Conservation (phyloP, 768 basidiomycete genomes). For the Saitozyma podzolica region DNA sequence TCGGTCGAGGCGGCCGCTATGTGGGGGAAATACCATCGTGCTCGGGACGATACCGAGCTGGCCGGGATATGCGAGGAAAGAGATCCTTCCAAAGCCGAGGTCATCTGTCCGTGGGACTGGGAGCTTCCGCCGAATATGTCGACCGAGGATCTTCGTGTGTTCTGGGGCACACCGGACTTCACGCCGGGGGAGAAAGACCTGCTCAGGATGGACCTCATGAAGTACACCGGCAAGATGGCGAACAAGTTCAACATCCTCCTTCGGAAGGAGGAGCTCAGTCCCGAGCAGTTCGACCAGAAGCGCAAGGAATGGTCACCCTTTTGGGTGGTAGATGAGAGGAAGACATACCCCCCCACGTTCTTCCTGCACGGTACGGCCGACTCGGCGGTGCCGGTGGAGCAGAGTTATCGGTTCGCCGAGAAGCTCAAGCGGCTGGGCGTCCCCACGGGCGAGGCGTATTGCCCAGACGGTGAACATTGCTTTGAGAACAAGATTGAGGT, state of each 20-base stretch:
- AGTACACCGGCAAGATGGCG: neutral
- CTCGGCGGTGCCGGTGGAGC: constrained; percentile 13
- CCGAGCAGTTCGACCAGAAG: constrained; percentile 1
- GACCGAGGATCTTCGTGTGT: constrained; percentile 2
- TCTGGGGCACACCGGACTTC: constrained; percentile 19
- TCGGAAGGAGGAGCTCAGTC: neutral
- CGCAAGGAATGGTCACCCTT: constrained; percentile 6
- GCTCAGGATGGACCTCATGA: constrained; percentile 11
- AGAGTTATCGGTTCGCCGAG: constrained; percentile 18
- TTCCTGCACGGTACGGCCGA: constrained; percentile 23
- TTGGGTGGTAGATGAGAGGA: constrained; percentile 5
- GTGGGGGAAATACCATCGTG: neutral
- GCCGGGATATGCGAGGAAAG: neutral
- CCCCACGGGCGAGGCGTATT: constrained; percentile 5
- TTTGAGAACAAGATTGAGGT: constrained; percentile 22
- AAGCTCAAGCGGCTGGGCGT: constrained; percentile 10
- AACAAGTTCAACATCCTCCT: constrained; percentile 4
- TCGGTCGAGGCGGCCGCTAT: neutral
- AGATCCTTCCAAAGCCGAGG: constrained; percentile 16
- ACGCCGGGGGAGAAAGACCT: constrained; percentile 8
- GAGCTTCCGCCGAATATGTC: constrained; percentile 17
- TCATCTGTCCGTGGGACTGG: constrained; percentile 8
- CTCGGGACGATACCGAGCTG: constrained; percentile 1
- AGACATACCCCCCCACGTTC: constrained; percentile 21
- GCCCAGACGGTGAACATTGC: constrained; percentile 13